Evolutionary conservation across 805 yeast species (phyloP), one percentile per base, ranked within the genome.

Genomic region (Ogataea chonburiensis): DNA sequence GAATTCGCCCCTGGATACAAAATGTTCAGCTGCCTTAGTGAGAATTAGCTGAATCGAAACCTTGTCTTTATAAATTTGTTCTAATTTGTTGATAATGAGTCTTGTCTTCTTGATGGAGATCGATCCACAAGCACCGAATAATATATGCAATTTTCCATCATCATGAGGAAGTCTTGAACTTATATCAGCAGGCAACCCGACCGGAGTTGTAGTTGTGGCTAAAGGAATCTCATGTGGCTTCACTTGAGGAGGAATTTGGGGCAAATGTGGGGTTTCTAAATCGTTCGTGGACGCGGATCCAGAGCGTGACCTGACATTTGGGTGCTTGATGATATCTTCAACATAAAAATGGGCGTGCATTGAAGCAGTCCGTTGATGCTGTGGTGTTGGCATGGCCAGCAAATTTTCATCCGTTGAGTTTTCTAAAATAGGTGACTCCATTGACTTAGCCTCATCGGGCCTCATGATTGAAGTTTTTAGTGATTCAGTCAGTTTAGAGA

Each of bases 311-410:
- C 70, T 53, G 7, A 58, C 56, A 11, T 64, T 51, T 3, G 60
- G 55, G 49, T 72, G 79, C 51, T 75, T 80, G n/a, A 77, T 55
- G 2, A 81, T 68, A 38, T 83, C 89, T 43, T 79, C 84, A 7
- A 77, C 79, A 47, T 71, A 73, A 55, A 85, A 85, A 60, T 84
- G 95, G 0, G 93, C 88, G 60, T 85, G 95, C 44, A 81, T 80
- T 1, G 85, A 73, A 12, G 83, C 71, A 14, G 72, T 55, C 55
- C 77, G 73, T 47, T 74, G 73, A 51, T 37, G 40, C 14, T 75
- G 82, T 1, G 39, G 33, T 6, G 46, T 33, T 17, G 38, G 24
- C 30, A 24, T 20, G 14, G 34, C 37, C 13, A 27, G 14, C 5
- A 31, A 21, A 13, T 28, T 32, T 9, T 38, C 44, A 21, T 31